Percentiles rank a stretch among this genome's conserved stretches.
These are phyloP conservation scores for Yamadazyma tumulicola DNA, from an alignment of 805 yeast species.

Conservation along the genomic window DNA sequence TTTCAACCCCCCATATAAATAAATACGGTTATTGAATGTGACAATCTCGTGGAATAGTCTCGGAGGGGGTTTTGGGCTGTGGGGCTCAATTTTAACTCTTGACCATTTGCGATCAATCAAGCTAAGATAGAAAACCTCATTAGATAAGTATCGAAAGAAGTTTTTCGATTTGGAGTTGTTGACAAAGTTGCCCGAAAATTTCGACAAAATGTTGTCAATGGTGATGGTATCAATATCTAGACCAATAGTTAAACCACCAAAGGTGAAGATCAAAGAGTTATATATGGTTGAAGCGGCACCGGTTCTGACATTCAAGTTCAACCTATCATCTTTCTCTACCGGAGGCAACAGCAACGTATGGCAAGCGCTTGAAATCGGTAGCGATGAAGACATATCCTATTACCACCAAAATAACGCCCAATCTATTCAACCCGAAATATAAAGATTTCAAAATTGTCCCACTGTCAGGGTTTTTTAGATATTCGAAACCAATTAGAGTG, in stretches of 20 bases:
- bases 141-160: slow-evolving; percentile 46
- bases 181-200: slow-evolving; percentile 32
- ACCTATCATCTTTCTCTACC: slow-evolving; percentile 49
- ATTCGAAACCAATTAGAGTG: no score
- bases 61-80: slow-evolving; percentile 32
- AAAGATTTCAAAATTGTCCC: no score
- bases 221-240: slow-evolving; percentile 43
- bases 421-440: no score
- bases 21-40: slow-evolving; percentile 48
- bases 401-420: no score
- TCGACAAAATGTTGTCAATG: slow-evolving; percentile 34
- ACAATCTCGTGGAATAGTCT: slow-evolving; percentile 61
- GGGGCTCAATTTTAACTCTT: slow-evolving; percentile 28
- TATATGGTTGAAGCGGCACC: slow-evolving; percentile 61
- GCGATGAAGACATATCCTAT: slow-evolving; percentile 66
- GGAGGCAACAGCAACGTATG: slow-evolving; percentile 56
- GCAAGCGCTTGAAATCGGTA: slow-evolving; percentile 63
- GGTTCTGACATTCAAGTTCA: slow-evolving; percentile 57
- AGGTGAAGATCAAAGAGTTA: slow-evolving; percentile 58
- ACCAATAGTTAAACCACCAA: slow-evolving; percentile 67
- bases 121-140: slow-evolving; percentile 60
- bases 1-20: slow-evolving; percentile 63
- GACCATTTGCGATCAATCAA: slow-evolving; percentile 60
- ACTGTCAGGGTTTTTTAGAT: no score
- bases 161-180: slow-evolving; percentile 21